phyloP scores from a whole-genome alignment of 139 green algal species.

The Chlorella sp. region DNA sequence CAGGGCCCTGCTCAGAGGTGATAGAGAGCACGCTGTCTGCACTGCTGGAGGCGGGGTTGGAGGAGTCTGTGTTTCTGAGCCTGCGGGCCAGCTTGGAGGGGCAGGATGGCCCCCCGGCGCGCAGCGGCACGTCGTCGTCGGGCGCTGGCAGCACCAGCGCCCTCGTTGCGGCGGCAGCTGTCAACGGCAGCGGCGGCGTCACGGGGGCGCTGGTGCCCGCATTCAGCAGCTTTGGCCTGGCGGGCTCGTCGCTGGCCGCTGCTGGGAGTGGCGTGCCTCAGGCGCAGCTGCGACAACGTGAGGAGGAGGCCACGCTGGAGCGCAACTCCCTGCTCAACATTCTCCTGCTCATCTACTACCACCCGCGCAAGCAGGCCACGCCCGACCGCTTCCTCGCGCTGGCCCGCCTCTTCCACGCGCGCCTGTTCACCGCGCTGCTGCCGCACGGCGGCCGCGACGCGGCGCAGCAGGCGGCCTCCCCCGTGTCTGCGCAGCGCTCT shows the following conservation, averaged over 20 bases:
- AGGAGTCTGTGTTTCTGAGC: slow-evolving; percentile 22
- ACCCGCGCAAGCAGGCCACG: slow-evolving; percentile 46
- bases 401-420: slow-evolving; percentile 41
- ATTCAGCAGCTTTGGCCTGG: not conserved
- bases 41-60: slow-evolving; percentile 28
- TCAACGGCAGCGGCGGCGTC: no score
- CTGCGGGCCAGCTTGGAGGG: slow-evolving; percentile 18
- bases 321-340: slow-evolving; percentile 57
- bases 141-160: not conserved
- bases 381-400: slow-evolving; percentile 51
- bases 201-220: no score
- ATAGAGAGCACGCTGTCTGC: slow-evolving; percentile 49
- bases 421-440: slow-evolving; percentile 35
- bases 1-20: slow-evolving; percentile 26
- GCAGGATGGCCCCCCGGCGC: not conserved
- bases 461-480: not conserved
- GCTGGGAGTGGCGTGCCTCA: not conserved
- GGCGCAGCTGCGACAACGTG: no score
- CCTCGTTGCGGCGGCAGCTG: no score
- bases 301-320: slow-evolving; percentile 24
- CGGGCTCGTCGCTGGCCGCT: not conserved
- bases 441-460: not conserved
- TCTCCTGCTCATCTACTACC: slow-evolving; percentile 64
- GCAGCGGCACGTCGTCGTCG: not conserved
- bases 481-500: not conserved